Evolutionary conservation across 2,329 filamentous ascomycete genomes (phyloP).

Genomic region (Phialophora expanda): DNA sequence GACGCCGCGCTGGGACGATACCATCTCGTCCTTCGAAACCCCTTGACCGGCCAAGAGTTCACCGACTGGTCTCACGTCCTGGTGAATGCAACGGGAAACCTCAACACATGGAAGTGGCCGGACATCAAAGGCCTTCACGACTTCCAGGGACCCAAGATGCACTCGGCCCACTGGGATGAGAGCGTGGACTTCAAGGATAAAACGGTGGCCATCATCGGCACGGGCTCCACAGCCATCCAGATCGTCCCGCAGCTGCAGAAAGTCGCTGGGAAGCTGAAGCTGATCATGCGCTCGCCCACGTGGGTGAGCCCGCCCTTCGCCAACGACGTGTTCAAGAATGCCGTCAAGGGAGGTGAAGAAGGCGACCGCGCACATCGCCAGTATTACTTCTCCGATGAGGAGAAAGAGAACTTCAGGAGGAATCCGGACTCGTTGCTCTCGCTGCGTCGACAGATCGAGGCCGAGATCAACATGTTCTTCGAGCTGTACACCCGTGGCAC

Average conservation of each 20-base stretch:
- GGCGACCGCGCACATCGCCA: too few species aligned
- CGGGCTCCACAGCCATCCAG: conserved; percentile 27
- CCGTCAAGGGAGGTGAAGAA: too few species aligned
- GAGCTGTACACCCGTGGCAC: too few species aligned
- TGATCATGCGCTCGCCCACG: conserved; percentile 6
- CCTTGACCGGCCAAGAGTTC: conserved; percentile 55
- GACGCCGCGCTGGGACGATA: conserved; percentile 2
- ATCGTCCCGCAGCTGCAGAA: conserved; percentile 18
- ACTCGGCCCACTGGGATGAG: conserved; percentile 42
- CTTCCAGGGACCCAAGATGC: conserved; percentile 40
- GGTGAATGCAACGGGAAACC: conserved; percentile 62
- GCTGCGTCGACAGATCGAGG: too few species aligned
- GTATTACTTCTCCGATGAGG: too few species aligned
- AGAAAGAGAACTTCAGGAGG: too few species aligned
- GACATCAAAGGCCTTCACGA: conserved; percentile 35
- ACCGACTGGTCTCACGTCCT: conserved; percentile 20
- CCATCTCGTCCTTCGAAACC: conserved; percentile 5
- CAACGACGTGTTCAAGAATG: too few species aligned
- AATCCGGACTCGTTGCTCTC: too few species aligned
- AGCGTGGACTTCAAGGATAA: conserved; percentile 42
- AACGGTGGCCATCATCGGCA: conserved; percentile 23
- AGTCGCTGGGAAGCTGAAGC: neutral
- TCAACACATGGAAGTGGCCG: conserved; percentile 57
- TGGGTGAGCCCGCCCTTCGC: conserved; percentile 17
- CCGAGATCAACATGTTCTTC: too few species aligned